Percentiles rank a stretch among this genome's conserved stretches.
Conservation (phyloP, 805 yeast species). For the Teunomyces kruisii region DNA sequence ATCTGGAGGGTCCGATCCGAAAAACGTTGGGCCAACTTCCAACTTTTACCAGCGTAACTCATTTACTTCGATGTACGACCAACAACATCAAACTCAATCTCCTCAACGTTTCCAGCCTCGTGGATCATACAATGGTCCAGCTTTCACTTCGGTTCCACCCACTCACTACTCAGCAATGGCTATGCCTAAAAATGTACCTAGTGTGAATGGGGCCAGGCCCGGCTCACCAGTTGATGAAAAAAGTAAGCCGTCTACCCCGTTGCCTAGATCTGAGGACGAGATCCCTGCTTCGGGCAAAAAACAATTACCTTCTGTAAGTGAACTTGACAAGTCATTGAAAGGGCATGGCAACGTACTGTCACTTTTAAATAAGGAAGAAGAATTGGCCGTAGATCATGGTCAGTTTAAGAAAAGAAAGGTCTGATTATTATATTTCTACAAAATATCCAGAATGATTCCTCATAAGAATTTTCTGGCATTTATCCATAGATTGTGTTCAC, state of each 20-base stretch:
- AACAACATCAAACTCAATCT: conserved; percentile 5
- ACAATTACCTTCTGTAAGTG: conserved; percentile 37
- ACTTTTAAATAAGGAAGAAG: background rate
- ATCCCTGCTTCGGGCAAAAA: conserved; percentile 10
- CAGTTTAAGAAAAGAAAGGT: conserved; percentile 11
- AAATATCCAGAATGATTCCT: too few relatives aligned
- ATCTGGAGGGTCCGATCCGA: background rate
- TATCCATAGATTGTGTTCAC: too few relatives aligned
- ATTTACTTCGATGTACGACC: conserved; percentile 18
- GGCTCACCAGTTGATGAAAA: background rate
- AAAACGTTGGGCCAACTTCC: background rate
- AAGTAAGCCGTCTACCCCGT: background rate
- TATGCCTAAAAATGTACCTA: conserved; percentile 5
- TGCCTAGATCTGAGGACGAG: background rate
- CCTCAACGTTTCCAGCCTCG: background rate
- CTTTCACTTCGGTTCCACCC: background rate
- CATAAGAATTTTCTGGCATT: too few relatives aligned
- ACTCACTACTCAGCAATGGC: conserved; percentile 4
- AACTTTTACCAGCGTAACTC: conserved; percentile 17
- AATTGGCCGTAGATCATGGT: conserved; percentile 3
- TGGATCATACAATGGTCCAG: conserved; percentile 2
- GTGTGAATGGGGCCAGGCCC: background rate
- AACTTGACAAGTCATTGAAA: conserved; percentile 33
- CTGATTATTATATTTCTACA: background rate
- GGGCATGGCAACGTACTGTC: conserved; percentile 3